Conservation (phyloP, 768 basidiomycete species). For the Mycena polygramma region DNA sequence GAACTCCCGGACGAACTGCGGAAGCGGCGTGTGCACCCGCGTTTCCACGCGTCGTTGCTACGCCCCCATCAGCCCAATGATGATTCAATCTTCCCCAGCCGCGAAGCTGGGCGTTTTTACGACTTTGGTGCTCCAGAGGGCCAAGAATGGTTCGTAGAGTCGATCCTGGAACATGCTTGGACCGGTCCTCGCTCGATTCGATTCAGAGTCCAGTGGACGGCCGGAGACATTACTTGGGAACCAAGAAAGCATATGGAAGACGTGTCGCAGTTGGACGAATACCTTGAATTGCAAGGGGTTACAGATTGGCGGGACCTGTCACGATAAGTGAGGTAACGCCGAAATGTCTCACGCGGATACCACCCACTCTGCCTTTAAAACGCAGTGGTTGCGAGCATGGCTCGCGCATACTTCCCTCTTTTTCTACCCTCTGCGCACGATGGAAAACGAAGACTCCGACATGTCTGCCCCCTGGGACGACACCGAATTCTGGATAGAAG, state of each 20-base stretch:
- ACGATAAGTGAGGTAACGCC: neutral
- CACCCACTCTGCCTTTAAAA: too few species aligned
- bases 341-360: too few species aligned
- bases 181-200: constrained; percentile 16
- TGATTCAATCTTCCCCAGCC: too few species aligned
- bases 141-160: constrained; percentile 54
- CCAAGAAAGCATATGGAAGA: constrained; percentile 38
- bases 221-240: constrained; percentile 51
- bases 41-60: constrained; percentile 51
- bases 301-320: neutral
- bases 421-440: too few species aligned
- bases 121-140: constrained; percentile 50
- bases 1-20: constrained; percentile 40
- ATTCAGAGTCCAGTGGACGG: constrained; percentile 47
- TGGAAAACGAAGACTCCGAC: too few species aligned
- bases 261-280: neutral
- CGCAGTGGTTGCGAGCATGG: too few species aligned
- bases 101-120: constrained; percentile 45
- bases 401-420: too few species aligned
- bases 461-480: too few species aligned
- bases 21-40: constrained; percentile 45
- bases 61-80: constrained; percentile 10
- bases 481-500: too few species aligned
- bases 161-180: constrained; percentile 38
- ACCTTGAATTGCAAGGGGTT: neutral